Percentiles rank a stretch among this genome's conserved stretches.
These are phyloP conservation scores for Vitis hybrid DNA, from an alignment of 177 flowering plant genomes.

Conservation along the genomic window DNA sequence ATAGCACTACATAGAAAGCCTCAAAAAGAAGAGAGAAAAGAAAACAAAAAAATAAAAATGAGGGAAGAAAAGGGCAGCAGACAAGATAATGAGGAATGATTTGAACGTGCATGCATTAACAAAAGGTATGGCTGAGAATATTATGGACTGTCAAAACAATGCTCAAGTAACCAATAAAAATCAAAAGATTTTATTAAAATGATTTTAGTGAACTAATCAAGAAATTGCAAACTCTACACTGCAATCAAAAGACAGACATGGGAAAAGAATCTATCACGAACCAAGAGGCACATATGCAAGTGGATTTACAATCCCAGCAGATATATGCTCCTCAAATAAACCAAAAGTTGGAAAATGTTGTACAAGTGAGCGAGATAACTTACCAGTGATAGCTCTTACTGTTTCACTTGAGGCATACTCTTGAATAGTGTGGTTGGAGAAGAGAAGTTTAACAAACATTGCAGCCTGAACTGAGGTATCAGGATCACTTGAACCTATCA, in stretches of 20 bases:
- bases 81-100: neutral
- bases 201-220: neutral
- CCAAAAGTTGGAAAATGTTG: neutral
- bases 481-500: slow-evolving; percentile 86
- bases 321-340: neutral
- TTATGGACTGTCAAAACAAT: neutral
- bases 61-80: no score
- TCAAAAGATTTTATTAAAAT: neutral
- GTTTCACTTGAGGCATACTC: slow-evolving; percentile 99
- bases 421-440: slow-evolving; percentile 95
- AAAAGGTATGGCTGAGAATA: neutral
- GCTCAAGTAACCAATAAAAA: neutral
- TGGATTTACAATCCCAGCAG: no score
- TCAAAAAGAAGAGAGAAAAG: no score
- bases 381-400: slow-evolving; percentile 96
- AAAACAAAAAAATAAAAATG: no score
- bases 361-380: slow-evolving; percentile 4
- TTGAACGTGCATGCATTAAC: neutral
- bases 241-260: neutral
- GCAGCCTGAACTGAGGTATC: slow-evolving; percentile 98
- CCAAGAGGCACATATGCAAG: no score
- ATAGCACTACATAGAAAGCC: no score
- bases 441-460: slow-evolving; percentile 91
- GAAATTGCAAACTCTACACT: neutral
- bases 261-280: neutral